Conservation (phyloP, 139 green algal genomes). For the Closterium sp. region DNA sequence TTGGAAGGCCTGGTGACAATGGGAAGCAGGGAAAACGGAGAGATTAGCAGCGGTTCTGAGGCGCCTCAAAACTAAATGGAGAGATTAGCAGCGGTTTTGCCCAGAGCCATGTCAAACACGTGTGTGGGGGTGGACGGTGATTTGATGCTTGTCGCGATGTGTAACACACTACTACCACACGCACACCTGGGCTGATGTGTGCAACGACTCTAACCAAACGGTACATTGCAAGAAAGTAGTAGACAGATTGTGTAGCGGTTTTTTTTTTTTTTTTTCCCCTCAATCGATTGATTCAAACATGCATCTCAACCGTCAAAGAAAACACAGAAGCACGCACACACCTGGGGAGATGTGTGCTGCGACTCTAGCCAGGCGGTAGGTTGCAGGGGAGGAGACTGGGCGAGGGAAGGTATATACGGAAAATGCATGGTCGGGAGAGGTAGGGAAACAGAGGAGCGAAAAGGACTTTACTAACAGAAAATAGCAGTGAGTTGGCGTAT, state of each 20-base stretch:
- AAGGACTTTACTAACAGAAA: too few relatives aligned
- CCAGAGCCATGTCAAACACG: too few relatives aligned
- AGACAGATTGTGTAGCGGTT: too few relatives aligned
- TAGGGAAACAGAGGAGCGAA: not conserved
- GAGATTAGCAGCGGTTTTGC: too few relatives aligned
- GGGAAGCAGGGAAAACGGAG: not conserved
- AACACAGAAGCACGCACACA: not conserved
- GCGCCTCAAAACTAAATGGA: too few relatives aligned
- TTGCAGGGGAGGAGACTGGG: not conserved
- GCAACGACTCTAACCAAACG: too few relatives aligned
- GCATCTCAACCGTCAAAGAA: too few relatives aligned
- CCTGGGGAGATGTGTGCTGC: not conserved
- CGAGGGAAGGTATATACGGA: not conserved
- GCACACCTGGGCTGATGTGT: not conserved
- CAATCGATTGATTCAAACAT: too few relatives aligned
- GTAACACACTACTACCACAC: not conserved
- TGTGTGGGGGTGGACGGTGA: too few relatives aligned
- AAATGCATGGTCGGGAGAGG: not conserved
- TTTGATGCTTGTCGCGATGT: not conserved
- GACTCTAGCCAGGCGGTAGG: not conserved
- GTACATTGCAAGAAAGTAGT: too few relatives aligned
- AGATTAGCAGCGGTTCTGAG: too few relatives aligned
- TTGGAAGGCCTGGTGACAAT: not conserved
- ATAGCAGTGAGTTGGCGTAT: not conserved
- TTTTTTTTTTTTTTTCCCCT: too few relatives aligned